Evolutionary conservation across 257 asterid species (phyloP).

Genomic region (Fraxinus americana): DNA sequence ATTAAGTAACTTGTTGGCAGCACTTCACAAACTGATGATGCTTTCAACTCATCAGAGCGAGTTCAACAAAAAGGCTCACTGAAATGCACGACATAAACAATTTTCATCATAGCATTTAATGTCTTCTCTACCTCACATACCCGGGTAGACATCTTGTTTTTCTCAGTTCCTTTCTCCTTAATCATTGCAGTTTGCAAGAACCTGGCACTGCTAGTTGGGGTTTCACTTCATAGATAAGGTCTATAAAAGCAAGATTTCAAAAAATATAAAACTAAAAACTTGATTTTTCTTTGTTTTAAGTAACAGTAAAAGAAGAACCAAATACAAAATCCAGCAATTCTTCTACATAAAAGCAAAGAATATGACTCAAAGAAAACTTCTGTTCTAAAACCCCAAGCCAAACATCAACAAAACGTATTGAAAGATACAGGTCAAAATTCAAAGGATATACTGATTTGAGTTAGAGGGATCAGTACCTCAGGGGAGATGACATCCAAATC

Average conservation of each 20-base stretch:
- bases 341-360: background rate
- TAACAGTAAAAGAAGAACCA: background rate
- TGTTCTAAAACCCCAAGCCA: background rate
- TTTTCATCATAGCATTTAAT: background rate
- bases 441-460: background rate
- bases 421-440: background rate
- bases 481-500: constrained; percentile 97
- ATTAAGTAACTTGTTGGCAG: background rate
- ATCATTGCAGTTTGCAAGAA: background rate
- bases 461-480: constrained; percentile 54
- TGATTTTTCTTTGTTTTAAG: background rate
- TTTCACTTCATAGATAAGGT: constrained; percentile 3
- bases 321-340: background rate
- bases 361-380: background rate
- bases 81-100: background rate
- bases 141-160: background rate
- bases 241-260: constrained; percentile 7
- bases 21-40: background rate
- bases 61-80: background rate
- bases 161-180: background rate
- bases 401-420: constrained; percentile 1
- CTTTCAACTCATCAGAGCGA: background rate
- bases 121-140: background rate
- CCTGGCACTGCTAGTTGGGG: background rate
- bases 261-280: background rate